phyloP scores from a whole-genome alignment of 1,284 basidiomycete species.

The Sparassis latifolia region DNA sequence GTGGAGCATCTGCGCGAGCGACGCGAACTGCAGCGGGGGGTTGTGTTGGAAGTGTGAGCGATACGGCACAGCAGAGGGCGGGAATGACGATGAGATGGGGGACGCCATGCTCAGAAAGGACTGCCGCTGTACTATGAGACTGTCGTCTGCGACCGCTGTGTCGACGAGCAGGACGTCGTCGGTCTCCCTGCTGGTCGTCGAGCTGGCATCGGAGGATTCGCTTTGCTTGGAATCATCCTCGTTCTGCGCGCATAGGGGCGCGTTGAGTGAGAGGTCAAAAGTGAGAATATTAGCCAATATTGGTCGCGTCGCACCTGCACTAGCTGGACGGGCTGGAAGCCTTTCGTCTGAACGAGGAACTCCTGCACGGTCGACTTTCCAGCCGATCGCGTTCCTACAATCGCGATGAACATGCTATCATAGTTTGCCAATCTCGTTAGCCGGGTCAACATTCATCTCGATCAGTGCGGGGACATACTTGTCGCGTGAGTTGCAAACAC shows the following conservation, averaged over 20 bases:
- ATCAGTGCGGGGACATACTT: no score
- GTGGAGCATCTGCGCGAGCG: conserved; percentile 57
- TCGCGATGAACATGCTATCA: conserved; percentile 72
- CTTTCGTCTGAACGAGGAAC: conserved; percentile 55
- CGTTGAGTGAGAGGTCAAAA: no score
- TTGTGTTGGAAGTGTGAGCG: conserved; percentile 1
- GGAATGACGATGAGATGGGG: conserved; percentile 14
- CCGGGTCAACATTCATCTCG: no score
- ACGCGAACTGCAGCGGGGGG: conserved; percentile 35
- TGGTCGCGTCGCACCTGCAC: neutral
- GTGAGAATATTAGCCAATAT: no score
- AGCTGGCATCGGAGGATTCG: neutral
- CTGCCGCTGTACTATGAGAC: conserved; percentile 9
- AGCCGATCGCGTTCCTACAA: conserved; percentile 78
- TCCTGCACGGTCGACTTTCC: conserved; percentile 78
- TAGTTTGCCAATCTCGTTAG: neutral
- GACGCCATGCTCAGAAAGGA: conserved; percentile 25
- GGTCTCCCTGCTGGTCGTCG: neutral
- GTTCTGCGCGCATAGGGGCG: no score
- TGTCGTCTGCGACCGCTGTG: neutral
- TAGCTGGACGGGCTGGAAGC: conserved; percentile 43
- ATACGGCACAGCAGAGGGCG: conserved; percentile 10
- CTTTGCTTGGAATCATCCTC: no score
- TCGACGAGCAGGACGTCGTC: conserved; percentile 1
- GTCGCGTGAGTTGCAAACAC: no score